Evolutionary conservation across 768 basidiomycete species (phyloP), one percentile per base, ranked within the genome.

Genomic region (Grammothele lineata): DNA sequence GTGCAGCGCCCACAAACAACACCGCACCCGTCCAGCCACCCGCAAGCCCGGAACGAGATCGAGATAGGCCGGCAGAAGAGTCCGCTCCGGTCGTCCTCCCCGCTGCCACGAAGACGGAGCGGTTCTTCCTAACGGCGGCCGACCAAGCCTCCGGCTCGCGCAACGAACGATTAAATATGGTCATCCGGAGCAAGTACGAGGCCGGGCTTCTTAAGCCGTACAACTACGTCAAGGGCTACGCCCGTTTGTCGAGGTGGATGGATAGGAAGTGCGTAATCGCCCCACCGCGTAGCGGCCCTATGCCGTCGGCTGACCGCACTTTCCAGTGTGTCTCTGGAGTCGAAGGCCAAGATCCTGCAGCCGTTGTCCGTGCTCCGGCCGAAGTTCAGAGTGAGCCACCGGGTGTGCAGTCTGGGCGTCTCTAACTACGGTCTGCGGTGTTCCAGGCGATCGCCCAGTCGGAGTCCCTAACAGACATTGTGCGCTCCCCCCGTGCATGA

Each of bases 151-250:
- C 87, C 1, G 94, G 94, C 0, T 87, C 92, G 19, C 75, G 95
- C 35, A 88, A 94, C 56, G 90, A 95, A 56, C 81, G 94, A 1
- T 68, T 98, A 41, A 89, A 85, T 55, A 77, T 88, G 48, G 95
- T 97, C 54, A 98, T 97, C 56, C 79, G 87, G 55, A 92, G 89
- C 59, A 98, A 97, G 67, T 97, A 96, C 66, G 94, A 98, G 61
- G 95, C 95, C 2, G 95, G 94, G 0, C 65, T 98, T 35, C 68
- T 97, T 54, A 93, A 91, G 60, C 95, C 95, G 3, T 96, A 95
- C 59, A 94, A 97, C 66, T 96, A 97, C 56, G 92, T 93, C 40
- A 93, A 93, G 60, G 95, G 95, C 0, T 98, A 97, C 58, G 87
- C 91, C 12, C 73, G 94, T 50, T 67, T 97, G 53, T 88, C 85